Conservation (phyloP, 2,329 filamentous ascomycete genomes). For the Claviceps digitariae region DNA sequence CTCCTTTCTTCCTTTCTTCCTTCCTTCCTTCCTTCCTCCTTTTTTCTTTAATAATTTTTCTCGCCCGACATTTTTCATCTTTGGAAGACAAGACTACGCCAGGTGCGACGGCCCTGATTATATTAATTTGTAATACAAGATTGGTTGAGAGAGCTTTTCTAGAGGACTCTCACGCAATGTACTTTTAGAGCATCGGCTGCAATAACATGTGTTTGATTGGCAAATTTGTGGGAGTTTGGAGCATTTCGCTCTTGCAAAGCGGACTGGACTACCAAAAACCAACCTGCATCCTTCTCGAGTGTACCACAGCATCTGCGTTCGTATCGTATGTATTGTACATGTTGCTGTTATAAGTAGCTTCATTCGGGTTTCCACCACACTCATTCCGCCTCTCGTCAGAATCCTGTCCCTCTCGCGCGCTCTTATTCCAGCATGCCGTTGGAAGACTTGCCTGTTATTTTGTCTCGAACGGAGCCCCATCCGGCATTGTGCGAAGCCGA, state of each 20-base stretch:
- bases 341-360: too few species aligned
- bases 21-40: neutral
- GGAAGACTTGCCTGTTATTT: neutral
- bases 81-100: neutral
- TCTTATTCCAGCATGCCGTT: neutral
- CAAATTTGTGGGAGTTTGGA: neutral
- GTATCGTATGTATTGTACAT: neutral
- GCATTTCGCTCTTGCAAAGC: neutral
- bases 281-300: neutral
- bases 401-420: too few species aligned
- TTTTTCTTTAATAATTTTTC: neutral
- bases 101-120: neutral
- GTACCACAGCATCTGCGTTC: neutral
- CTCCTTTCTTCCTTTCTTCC: too few species aligned
- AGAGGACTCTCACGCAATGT: neutral
- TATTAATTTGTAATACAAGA: neutral
- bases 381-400: neutral
- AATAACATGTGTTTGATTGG: neutral
- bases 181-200: neutral
- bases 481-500: neutral
- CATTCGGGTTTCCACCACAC: neutral
- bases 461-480: neutral
- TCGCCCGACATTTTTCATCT: too few species aligned
- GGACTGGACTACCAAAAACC: neutral
- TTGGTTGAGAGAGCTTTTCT: neutral